Evolutionary conservation across 345 rosid genomes (phyloP), one percentile per base, ranked within the genome.

Genomic region (Bruguiera gymnorhiza): DNA sequence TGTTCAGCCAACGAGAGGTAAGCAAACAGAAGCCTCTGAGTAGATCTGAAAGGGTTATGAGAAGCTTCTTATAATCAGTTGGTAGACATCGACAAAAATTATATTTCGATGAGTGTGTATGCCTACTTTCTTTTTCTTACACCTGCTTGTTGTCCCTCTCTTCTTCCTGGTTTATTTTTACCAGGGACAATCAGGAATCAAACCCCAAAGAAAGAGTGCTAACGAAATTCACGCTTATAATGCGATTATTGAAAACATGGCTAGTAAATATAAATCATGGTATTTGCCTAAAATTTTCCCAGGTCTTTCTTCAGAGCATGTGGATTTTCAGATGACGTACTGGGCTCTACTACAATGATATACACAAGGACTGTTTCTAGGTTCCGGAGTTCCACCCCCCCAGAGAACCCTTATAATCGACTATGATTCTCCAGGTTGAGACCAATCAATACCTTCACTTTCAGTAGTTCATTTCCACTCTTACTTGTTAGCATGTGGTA

Each of bases 271-370:
- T 55, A 23, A 55, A 55, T 43, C 68, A 18, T 57, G 51, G 57
- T 74, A 3, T 13, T 31, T 74, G 3, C 27, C n/a, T 31, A 27
- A 27, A 19, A 55, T 65, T 74, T 52, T 59, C 26, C 55, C 76
- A 94, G 97, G 86, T 73, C 83, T 60, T 92, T 95, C 86, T 95
- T 95, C 70, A 66, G 83, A 79, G 89, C 95, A 1, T 91, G 97
- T 77, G 97, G 96, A 65, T 94, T 91, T 84, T 86, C 85, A 70
- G 89, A 84, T 68, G 99, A 95, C 78, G 73, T 86, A 23, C 77
- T 91, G 84, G 85, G 92, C 66, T 88, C 97, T 48, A 88, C 91
- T 8, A 88, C 97, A 1, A 94, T 91, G 97, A 87, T 91, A 88
- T 85, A 88, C 75, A 66, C 91, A 9, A 87, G 80, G 80, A 78